Conservation (phyloP, 108 stramenopile species). For the Pseudonitzschia multistriata region DNA sequence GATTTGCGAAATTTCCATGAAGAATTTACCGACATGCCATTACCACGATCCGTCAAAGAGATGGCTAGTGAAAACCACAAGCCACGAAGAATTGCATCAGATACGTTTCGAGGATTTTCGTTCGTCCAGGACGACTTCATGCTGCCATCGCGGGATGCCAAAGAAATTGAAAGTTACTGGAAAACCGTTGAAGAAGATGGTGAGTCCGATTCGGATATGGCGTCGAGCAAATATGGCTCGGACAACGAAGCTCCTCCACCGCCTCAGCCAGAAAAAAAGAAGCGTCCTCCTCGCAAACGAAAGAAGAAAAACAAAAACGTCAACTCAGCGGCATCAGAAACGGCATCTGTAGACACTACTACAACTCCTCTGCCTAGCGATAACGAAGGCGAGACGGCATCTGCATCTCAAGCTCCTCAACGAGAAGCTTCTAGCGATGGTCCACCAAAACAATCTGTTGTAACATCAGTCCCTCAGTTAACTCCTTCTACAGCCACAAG, state of each 20-base stretch:
- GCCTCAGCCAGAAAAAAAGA: slow-evolving; percentile 56
- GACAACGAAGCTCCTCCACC: slow-evolving; percentile 13
- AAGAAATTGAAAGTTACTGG: slow-evolving; percentile 79
- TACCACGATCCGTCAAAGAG: slow-evolving; percentile 78
- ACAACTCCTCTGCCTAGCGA: slow-evolving; percentile 3
- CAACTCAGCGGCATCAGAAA: slow-evolving; percentile 24
- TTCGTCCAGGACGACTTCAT: slow-evolving; percentile 80
- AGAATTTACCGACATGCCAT: slow-evolving; percentile 80
- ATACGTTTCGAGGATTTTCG: slow-evolving; percentile 84
- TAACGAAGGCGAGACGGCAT: background rate
- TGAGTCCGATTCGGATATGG: slow-evolving; percentile 74
- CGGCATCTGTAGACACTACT: background rate
- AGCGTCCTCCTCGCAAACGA: slow-evolving; percentile 72
- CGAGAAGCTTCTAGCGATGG: no score
- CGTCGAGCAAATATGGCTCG: slow-evolving; percentile 58
- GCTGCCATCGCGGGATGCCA: slow-evolving; percentile 57
- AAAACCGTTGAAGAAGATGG: slow-evolving; percentile 73
- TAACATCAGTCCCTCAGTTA: background rate
- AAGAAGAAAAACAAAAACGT: slow-evolving; percentile 62
- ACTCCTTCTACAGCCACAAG: background rate
- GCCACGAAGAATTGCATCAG: slow-evolving; percentile 60
- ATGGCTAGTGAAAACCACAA: slow-evolving; percentile 52
- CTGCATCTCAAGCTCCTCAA: background rate
- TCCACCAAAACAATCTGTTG: background rate
- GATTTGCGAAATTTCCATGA: slow-evolving; percentile 87